These are phyloP conservation scores for Limonomyces culmigenus DNA, from an alignment of 1,284 basidiomycete species.

Conservation along the genomic window DNA sequence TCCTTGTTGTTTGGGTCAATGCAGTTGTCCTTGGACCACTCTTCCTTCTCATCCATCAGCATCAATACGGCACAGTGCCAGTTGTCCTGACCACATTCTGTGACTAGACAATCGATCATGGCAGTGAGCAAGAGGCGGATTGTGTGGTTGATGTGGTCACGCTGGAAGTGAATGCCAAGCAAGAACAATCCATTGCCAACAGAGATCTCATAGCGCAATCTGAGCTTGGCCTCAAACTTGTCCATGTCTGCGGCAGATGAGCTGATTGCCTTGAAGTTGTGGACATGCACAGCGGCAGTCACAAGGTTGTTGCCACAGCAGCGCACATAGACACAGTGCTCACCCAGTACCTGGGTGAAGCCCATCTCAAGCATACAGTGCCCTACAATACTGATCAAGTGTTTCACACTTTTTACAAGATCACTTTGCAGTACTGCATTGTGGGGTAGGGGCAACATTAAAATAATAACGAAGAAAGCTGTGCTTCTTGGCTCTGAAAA, in stretches of 20 bases:
- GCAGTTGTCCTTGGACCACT: conserved; percentile 1
- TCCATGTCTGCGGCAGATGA: conserved; percentile 4
- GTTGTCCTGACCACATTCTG: conserved; percentile 6
- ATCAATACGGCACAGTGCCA: conserved; percentile 2
- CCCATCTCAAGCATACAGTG: conserved; percentile 2
- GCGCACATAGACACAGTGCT: conserved; percentile 1
- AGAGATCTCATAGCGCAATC: conserved; percentile 9
- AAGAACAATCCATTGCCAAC: conserved; percentile 9
- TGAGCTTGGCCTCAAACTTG: conserved; percentile 5
- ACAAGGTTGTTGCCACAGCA: background rate
- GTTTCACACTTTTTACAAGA: no score
- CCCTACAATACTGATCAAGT: no score
- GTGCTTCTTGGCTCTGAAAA: no score
- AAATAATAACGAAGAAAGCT: no score
- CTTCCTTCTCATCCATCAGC: conserved; percentile 1
- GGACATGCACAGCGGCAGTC: conserved; percentile 1
- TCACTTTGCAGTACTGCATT: no score
- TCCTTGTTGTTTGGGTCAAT: no score
- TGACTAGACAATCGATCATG: conserved; percentile 12
- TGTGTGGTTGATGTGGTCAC: conserved; percentile 7
- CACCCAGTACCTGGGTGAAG: conserved; percentile 1
- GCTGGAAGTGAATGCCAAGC: conserved; percentile 12
- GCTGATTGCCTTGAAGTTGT: conserved; percentile 4
- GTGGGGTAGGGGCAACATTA: no score
- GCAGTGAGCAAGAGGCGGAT: conserved; percentile 10